phyloP scores from a whole-genome alignment of 345 rosid species.

The Salix caprea region DNA sequence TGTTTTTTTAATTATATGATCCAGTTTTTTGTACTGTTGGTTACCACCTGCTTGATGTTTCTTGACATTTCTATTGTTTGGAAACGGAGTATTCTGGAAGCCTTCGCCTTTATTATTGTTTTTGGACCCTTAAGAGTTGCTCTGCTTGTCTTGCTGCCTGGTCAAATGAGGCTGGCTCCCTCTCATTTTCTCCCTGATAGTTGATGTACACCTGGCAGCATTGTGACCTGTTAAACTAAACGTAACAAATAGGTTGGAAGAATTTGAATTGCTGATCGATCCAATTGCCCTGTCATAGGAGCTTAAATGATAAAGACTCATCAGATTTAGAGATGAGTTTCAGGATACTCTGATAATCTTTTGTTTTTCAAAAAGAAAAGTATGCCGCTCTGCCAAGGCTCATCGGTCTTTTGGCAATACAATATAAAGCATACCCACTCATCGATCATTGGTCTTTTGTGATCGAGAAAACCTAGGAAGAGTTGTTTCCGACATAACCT shows the following conservation, averaged over 20 bases:
- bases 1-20: no score
- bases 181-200: slow-evolving; percentile 6
- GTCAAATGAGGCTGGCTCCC: slow-evolving; percentile 16
- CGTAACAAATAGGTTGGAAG: neutral
- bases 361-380: no score
- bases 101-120: neutral
- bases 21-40: slow-evolving; percentile 4
- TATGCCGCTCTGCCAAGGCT: no score
- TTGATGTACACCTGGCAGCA: slow-evolving; percentile 13
- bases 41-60: slow-evolving; percentile 21
- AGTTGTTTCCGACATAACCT: no score
- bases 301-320: neutral
- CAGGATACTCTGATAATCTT: no score
- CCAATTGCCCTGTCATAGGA: neutral
- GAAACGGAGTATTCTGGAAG: slow-evolving; percentile 8
- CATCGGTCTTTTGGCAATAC: no score
- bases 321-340: neutral
- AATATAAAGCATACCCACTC: no score
- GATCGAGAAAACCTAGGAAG: no score
- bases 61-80: slow-evolving; percentile 16
- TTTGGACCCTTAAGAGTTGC: slow-evolving; percentile 16
- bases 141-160: neutral
- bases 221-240: neutral
- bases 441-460: no score
- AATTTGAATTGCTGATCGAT: neutral